Base-by-base conservation (phyloP, 306 rosid genomes). In the Begonia masoniana region DNA sequence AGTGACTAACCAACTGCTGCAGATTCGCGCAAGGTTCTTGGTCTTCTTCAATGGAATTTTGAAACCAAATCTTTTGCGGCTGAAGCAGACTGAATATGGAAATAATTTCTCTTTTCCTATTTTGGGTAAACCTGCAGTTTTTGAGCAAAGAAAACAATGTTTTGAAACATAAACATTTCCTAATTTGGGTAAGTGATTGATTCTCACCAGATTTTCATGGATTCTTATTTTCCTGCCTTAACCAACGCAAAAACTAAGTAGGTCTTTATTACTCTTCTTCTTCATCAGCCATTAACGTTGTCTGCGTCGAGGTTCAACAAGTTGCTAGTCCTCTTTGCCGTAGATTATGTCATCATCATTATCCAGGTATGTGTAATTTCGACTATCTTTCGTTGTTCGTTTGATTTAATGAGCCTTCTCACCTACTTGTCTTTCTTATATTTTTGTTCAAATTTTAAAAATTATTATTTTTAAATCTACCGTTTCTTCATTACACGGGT, bases 21-120 rank as follows among this genome's bases (percentile, higher is more conserved):
- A 31, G 39, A 31, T 31, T 31, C 39, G 7, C 39, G 39, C 8
- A 6, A 31, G 1, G 39, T 7, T 31, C 7, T 26, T 26, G 35
- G 35, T 0, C 35, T 3, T 26, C 35, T 31, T 31, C 39, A 31
- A 31, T 31, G 39, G 39, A 31, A 6, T 5, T 5, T 31, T 31
- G 39, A 31, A 31, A 31, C 39, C 39, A 31, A 31, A 31, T 5
- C 7, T 31, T 31, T 31, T 31, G 39, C 39, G 7, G 39, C 39
- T 31, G 39, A 31, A 31, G 39, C 8, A 31, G 39, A 31, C 64
- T 41, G 56, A 51, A 50, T 49, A 60, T 60, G 65, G 65, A 13
- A 60, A 60, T 41, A 60, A 51, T 41, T 47, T 42, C 56, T 50
- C 39, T 10, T 49, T 59, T 35, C 50, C 55, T 43, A 35, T 59